A percentile compares a stretch with the other conserved stretches of the same genome.
Conservation (phyloP, 106 monocot genomes). For the Dactylorhiza incarnata region DNA sequence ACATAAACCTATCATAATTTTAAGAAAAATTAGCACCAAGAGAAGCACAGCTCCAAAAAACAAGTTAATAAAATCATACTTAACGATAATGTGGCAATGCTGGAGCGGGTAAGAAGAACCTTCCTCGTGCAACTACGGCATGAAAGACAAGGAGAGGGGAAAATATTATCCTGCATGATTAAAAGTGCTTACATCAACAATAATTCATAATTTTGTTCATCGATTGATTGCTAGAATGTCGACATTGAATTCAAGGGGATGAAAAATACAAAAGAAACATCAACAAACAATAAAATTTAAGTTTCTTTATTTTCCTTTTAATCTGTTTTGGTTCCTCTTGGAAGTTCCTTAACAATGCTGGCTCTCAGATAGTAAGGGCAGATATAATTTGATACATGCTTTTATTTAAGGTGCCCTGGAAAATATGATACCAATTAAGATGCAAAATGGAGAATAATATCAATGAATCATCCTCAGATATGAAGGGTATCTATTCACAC, state of each 20-base stretch:
- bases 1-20: background rate
- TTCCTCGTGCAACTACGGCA: constrained; percentile 67
- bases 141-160: constrained; percentile 87
- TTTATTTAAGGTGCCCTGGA: no score
- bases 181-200: background rate
- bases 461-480: background rate
- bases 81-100: constrained; percentile 90
- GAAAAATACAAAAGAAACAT: no score
- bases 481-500: background rate
- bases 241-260: background rate
- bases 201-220: background rate
- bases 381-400: no score
- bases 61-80: constrained; percentile 38
- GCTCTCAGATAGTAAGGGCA: no score
- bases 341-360: no score
- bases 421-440: background rate
- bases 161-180: constrained; percentile 63
- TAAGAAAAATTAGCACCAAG: background rate
- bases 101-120: constrained; percentile 95
- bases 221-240: background rate
- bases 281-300: no score
- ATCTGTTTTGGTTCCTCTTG: no score
- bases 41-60: background rate
- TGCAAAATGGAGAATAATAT: background rate
- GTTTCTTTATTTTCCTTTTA: no score